Conservation (phyloP, 2,329 filamentous ascomycete genomes). For the Cercospora sp. region DNA sequence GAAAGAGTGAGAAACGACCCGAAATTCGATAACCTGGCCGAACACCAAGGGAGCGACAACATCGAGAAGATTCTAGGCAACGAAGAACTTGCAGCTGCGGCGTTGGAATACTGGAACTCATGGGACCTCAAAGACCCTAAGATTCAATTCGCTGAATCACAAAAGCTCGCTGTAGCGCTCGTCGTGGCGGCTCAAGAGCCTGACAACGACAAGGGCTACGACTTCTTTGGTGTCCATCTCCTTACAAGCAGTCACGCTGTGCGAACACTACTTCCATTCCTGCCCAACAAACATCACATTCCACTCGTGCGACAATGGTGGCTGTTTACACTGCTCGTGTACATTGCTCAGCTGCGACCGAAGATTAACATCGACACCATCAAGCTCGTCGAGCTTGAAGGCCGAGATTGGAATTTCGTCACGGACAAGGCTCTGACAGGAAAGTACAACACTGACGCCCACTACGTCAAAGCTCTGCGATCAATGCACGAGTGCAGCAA, state of each 20-base stretch:
- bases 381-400: constrained; percentile 59
- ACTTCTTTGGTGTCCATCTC: constrained; percentile 80
- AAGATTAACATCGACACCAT: constrained; percentile 67
- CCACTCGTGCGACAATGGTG: constrained; percentile 83
- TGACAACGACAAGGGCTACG: constrained; percentile 60
- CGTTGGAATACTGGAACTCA: constrained; percentile 88
- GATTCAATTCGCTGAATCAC: constrained; percentile 73
- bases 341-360: constrained; percentile 73
- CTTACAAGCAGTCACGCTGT: constrained; percentile 86
- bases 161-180: constrained; percentile 59
- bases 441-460: constrained; percentile 68
- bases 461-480: constrained; percentile 80
- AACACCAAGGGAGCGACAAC: constrained; percentile 60
- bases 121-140: constrained; percentile 72
- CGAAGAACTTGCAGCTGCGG: constrained; percentile 67
- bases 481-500: constrained; percentile 72
- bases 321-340: constrained; percentile 76
- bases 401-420: constrained; percentile 75
- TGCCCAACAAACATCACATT: constrained; percentile 72
- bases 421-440: constrained; percentile 69
- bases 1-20: constrained; percentile 67
- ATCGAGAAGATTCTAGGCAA: constrained; percentile 67
- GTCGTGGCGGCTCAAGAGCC: constrained; percentile 59
- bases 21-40: constrained; percentile 67
- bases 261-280: constrained; percentile 75